Conservation (phyloP, 176 grass and related monocot species). For the Zizania latifolia region DNA sequence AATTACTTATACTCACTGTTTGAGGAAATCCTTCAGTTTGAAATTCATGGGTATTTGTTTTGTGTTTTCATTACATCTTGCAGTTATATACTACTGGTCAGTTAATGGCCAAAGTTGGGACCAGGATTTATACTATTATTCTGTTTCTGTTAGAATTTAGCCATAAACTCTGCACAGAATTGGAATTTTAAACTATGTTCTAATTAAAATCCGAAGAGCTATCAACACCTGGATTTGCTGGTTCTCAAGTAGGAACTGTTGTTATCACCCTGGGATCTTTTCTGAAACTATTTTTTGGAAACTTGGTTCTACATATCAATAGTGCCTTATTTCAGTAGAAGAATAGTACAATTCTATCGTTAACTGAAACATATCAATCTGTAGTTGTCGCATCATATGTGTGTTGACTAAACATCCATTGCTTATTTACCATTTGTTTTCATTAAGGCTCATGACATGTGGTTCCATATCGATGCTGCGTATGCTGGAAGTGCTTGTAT, state of each 20-base stretch:
- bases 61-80: neutral
- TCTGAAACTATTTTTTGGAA: neutral
- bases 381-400: neutral
- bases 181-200: neutral
- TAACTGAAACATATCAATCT: neutral
- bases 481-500: conserved; percentile 77
- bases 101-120: neutral
- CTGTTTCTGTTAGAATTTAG: neutral
- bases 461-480: conserved; percentile 81
- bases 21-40: neutral
- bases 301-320: conserved; percentile 3
- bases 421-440: neutral
- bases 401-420: neutral
- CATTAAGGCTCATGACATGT: conserved; percentile 55
- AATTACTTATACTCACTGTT: neutral
- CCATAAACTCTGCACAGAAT: neutral
- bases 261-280: neutral
- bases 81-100: neutral
- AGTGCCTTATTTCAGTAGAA: conserved; percentile 13
- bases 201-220: neutral
- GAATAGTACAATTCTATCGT: neutral
- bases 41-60: neutral
- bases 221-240: neutral
- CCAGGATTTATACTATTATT: neutral
- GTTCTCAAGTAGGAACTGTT: neutral